A percentile compares a stretch with the other conserved stretches of the same genome.
Conservation (phyloP, 2,329 filamentous ascomycete genomes). For the Colletotrichum paranaense region DNA sequence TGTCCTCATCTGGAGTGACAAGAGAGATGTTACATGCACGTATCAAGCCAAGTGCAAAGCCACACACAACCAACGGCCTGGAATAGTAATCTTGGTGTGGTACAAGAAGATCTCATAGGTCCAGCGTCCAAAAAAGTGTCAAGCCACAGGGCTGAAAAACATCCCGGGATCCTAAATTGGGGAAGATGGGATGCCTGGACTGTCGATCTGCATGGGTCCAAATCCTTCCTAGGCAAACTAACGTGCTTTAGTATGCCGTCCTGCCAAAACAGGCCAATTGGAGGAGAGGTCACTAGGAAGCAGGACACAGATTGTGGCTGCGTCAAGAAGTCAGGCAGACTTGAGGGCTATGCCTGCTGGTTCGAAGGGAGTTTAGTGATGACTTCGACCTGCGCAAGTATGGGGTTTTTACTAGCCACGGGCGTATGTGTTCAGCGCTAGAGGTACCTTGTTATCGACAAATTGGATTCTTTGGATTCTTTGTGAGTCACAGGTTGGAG, state of each 20-base stretch:
- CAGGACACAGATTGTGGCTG: background rate
- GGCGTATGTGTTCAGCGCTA: background rate
- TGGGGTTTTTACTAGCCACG: no score
- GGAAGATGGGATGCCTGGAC: background rate
- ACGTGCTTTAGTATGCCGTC: background rate
- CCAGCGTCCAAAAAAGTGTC: background rate
- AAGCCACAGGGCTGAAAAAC: background rate
- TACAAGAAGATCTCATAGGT: background rate
- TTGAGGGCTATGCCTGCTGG: background rate
- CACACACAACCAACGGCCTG: background rate
- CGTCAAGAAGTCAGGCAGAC: background rate
- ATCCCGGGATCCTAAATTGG: background rate
- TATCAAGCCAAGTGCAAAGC: background rate
- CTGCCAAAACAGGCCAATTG: background rate
- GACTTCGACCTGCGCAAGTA: background rate
- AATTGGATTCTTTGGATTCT: no score
- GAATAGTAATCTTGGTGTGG: no score
- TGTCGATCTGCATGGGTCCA: background rate
- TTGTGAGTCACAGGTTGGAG: no score
- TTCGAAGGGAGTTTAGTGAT: background rate
- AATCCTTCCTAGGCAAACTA: background rate
- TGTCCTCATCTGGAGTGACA: background rate
- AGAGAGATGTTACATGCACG: background rate
- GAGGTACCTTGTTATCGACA: background rate
- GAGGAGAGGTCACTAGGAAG: no score